phyloP scores from a whole-genome alignment of 768 basidiomycete genomes.

The Piloderma croceum region DNA sequence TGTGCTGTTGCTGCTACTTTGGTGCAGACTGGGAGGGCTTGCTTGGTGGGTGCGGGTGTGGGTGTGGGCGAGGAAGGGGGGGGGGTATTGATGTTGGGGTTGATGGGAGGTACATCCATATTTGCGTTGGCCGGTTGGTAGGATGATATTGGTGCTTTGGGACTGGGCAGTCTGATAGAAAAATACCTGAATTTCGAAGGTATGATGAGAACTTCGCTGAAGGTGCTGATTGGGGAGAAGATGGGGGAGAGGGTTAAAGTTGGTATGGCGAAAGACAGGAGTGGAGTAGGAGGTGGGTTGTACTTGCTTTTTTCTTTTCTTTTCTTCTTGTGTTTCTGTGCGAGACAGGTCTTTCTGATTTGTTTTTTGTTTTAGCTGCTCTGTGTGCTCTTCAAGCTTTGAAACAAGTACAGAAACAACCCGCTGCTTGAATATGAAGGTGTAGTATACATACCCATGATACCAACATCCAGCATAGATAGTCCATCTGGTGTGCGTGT shows the following conservation, averaged over 20 bases:
- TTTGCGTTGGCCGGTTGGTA: constrained; percentile 2
- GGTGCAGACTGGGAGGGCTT: constrained; percentile 71
- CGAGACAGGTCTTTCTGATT: constrained; percentile 6
- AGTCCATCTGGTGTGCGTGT: no score
- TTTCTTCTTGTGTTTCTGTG: not conserved
- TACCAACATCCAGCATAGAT: no score
- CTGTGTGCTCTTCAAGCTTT: constrained; percentile 80
- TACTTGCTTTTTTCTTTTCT: not conserved
- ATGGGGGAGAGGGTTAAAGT: constrained; percentile 78
- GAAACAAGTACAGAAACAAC: no score
- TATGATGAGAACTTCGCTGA: constrained; percentile 69
- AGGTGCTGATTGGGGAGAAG: constrained; percentile 67
- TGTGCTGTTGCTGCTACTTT: constrained; percentile 87
- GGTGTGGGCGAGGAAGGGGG: constrained; percentile 33
- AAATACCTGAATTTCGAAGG: constrained; percentile 86
- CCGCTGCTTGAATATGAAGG: no score
- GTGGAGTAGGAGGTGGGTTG: constrained; percentile 88
- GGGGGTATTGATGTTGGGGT: constrained; percentile 76
- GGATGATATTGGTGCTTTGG: not conserved
- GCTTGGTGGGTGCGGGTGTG: constrained; percentile 38
- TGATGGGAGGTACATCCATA: constrained; percentile 83
- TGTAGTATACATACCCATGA: no score
- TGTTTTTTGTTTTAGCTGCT: no score
- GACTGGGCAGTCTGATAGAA: constrained; percentile 64
- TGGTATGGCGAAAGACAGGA: constrained; percentile 95